These are phyloP conservation scores for Sequoiadendron giganteum DNA, from an alignment of 75 land plant species.

Conservation along the genomic window DNA sequence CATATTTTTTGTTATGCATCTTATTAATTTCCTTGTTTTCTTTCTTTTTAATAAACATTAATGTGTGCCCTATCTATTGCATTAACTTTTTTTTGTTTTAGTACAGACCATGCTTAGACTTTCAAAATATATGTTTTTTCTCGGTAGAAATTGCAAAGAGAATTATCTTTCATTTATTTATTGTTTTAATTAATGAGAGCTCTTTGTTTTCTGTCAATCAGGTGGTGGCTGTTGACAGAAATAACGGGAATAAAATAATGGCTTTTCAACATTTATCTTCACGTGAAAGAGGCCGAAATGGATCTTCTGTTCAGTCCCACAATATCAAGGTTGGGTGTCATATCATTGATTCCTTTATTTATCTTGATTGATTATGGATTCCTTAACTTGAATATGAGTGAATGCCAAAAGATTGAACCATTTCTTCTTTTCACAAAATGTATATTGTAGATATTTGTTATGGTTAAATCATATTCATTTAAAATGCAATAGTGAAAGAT, in stretches of 20 bases:
- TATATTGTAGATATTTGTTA: not conserved
- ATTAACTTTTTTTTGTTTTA: not conserved
- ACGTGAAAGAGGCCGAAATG: slow-evolving; percentile 83
- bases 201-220: slow-evolving; percentile 19
- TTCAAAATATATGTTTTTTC: not conserved
- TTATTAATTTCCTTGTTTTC: not conserved
- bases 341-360: not conserved
- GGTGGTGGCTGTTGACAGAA: slow-evolving; percentile 93
- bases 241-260: slow-evolving; percentile 63
- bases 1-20: not conserved
- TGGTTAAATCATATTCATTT: not conserved
- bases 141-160: not conserved
- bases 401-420: not conserved
- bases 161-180: not conserved
- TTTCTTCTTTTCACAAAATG: not conserved
- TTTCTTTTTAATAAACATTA: not conserved
- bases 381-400: not conserved
- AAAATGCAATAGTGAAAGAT: not conserved
- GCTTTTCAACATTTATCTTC: slow-evolving; percentile 89
- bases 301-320: slow-evolving; percentile 39
- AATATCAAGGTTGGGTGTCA: slow-evolving; percentile 64
- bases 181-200: not conserved
- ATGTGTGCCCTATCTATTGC: too few species aligned
- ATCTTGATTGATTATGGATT: not conserved
- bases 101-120: not conserved